Evolutionary conservation across 768 basidiomycete genomes (phyloP).

Genomic region (Nidula microcarpa): DNA sequence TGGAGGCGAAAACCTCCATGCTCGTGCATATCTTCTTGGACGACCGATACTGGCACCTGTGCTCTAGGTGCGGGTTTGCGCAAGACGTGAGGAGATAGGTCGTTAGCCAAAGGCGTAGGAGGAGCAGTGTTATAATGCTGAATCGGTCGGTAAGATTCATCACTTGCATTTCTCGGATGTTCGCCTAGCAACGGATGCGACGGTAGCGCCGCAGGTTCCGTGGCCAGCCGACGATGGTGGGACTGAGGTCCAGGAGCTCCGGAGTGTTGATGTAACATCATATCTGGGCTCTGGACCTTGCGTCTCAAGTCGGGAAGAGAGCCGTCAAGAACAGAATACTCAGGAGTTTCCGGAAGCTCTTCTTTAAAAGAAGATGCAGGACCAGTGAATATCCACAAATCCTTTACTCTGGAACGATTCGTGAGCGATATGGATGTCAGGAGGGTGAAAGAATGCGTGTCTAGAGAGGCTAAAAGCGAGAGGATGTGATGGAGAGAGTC

Average conservation of each 20-base stretch:
- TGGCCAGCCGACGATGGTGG: too few species aligned
- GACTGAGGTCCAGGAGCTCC: slow-evolving; percentile 4
- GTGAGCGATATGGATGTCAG: slow-evolving; percentile 69
- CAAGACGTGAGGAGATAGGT: slow-evolving; percentile 30
- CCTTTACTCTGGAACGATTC: slow-evolving; percentile 69
- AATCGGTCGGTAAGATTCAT: not conserved
- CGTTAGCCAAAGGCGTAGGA: slow-evolving; percentile 9
- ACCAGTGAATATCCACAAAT: slow-evolving; percentile 76
- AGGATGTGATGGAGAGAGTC: slow-evolving; percentile 75
- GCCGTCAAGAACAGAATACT: slow-evolving; percentile 19
- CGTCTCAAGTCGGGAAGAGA: slow-evolving; percentile 17
- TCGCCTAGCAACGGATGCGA: not conserved
- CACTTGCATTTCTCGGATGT: not conserved
- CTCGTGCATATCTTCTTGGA: slow-evolving; percentile 27
- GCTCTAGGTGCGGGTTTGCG: slow-evolving; percentile 65
- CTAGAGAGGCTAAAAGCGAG: slow-evolving; percentile 60
- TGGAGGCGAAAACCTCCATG: slow-evolving; percentile 25
- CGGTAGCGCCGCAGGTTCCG: too few species aligned
- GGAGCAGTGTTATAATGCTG: slow-evolving; percentile 35
- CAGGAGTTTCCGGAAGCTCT: slow-evolving; percentile 30
- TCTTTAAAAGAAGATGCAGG: slow-evolving; percentile 24
- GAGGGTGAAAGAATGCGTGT: slow-evolving; percentile 64
- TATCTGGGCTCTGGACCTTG: slow-evolving; percentile 10
- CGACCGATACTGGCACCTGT: slow-evolving; percentile 60
- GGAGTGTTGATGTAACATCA: slow-evolving; percentile 2